These are phyloP conservation scores for Aureobasidium vineae DNA, from an alignment of 2,329 filamentous ascomycete species.

Conservation along the genomic window DNA sequence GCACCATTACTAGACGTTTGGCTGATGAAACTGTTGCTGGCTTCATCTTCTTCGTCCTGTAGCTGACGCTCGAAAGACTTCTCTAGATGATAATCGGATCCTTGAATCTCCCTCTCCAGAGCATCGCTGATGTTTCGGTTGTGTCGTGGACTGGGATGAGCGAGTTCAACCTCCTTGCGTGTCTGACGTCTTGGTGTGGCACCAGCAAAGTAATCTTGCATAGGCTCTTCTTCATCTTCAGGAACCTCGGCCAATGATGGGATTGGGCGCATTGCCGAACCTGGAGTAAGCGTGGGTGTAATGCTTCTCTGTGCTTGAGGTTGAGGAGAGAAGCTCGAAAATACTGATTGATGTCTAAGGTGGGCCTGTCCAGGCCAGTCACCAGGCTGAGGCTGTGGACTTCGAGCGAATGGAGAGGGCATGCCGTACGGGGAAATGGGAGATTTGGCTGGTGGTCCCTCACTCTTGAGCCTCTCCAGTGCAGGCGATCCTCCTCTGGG, in stretches of 20 bases:
- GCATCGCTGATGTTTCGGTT: conserved; percentile 73
- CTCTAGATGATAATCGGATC: conserved; percentile 70
- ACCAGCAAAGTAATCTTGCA: conserved; percentile 28
- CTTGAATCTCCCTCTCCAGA: conserved; percentile 79
- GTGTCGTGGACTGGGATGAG: conserved; percentile 61
- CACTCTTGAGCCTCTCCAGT: conserved; percentile 37
- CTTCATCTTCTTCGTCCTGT: conserved; percentile 63
- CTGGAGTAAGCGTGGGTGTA: conserved; percentile 51
- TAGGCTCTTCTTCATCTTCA: conserved; percentile 67
- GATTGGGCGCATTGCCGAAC: conserved; percentile 43
- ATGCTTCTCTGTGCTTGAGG: conserved; percentile 29
- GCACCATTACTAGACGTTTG: conserved; percentile 17
- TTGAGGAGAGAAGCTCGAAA: conserved; percentile 32
- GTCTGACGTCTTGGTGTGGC: conserved; percentile 43
- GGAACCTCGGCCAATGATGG: conserved; percentile 64
- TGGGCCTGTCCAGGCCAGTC: conserved; percentile 26
- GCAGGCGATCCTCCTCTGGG: conserved; percentile 48
- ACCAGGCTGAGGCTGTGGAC: conserved; percentile 20
- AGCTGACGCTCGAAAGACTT: conserved; percentile 55
- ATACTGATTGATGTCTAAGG: conserved; percentile 28
- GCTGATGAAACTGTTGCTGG: conserved; percentile 34
- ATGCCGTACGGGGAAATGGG: conserved; percentile 58
- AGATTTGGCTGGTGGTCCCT: conserved; percentile 39
- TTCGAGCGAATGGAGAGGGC: conserved; percentile 15
- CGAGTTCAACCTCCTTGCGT: conserved; percentile 51